A percentile compares a stretch with the other conserved stretches of the same genome.
phyloP scores from a whole-genome alignment of 805 yeast genomes.

The Crinitomyces ghanaensis region DNA sequence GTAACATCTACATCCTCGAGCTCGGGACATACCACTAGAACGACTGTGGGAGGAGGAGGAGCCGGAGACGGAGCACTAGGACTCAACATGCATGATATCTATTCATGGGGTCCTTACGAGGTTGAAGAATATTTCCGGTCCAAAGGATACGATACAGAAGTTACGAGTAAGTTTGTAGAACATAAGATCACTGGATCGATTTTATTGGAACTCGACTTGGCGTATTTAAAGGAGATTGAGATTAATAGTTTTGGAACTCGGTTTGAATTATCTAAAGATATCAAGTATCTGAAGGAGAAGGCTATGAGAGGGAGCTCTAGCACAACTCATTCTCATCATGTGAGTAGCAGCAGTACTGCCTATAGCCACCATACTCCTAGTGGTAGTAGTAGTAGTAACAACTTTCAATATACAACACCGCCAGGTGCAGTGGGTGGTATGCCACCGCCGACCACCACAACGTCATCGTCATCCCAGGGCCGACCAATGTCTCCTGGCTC shows the following conservation, averaged over 20 bases:
- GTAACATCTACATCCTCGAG: background rate
- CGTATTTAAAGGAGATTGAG: conserved; percentile 82
- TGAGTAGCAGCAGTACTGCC: no score
- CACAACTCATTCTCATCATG: no score
- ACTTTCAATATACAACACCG: no score
- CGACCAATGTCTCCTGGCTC: no score
- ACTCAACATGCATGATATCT: conserved; percentile 16
- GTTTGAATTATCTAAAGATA: conserved; percentile 82
- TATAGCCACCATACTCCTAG: no score
- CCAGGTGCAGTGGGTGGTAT: no score
- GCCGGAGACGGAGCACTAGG: no score
- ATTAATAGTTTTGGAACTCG: conserved; percentile 91
- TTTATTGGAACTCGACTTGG: conserved; percentile 70
- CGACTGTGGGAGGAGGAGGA: background rate
- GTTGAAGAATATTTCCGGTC: conserved; percentile 67
- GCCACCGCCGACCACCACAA: no score
- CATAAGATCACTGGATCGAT: conserved; percentile 88
- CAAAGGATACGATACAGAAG: conserved; percentile 59
- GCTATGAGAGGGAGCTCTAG: no score
- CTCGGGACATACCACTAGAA: conserved; percentile 1
- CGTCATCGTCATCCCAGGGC: no score
- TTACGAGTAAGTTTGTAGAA: conserved; percentile 69
- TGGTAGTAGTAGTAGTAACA: no score
- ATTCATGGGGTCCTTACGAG: conserved; percentile 73
- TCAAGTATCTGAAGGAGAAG: conserved; percentile 55